Conservation (phyloP, 176 grass and related monocot genomes). For the Carex cristatella region DNA sequence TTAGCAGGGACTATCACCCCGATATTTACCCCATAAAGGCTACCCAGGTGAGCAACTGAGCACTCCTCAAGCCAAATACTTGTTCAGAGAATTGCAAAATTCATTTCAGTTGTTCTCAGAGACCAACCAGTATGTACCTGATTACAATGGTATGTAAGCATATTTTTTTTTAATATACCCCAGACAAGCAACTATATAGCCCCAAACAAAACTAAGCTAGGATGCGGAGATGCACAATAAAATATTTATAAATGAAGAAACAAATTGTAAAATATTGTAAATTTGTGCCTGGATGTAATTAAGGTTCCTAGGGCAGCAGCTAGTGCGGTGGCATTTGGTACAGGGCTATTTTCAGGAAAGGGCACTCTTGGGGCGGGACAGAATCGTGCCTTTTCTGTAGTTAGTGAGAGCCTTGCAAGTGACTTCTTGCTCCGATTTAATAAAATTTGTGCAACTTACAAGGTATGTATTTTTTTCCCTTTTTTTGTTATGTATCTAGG, state of each 20-base stretch:
- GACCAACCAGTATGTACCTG: not conserved
- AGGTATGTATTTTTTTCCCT: slow-evolving; percentile 33
- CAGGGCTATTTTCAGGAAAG: slow-evolving; percentile 81
- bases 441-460: slow-evolving; percentile 85
- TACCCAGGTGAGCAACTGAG: slow-evolving; percentile 54
- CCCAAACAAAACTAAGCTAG: not conserved
- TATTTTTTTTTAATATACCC: too few relatives aligned
- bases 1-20: slow-evolving; percentile 79
- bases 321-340: slow-evolving; percentile 94
- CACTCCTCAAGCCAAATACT: not conserved
- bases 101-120: not conserved
- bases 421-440: slow-evolving; percentile 85
- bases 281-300: slow-evolving; percentile 7
- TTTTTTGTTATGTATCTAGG: not conserved
- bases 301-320: slow-evolving; percentile 93
- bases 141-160: not conserved
- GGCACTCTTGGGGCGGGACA: slow-evolving; percentile 72
- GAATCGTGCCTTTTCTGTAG: slow-evolving; percentile 82
- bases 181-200: not conserved
- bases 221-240: not conserved
- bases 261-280: not conserved
- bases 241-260: not conserved
- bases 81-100: not conserved
- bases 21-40: slow-evolving; percentile 68
- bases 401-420: slow-evolving; percentile 91